phyloP scores from a whole-genome alignment of 768 basidiomycete species.

The Mycena alexandri region DNA sequence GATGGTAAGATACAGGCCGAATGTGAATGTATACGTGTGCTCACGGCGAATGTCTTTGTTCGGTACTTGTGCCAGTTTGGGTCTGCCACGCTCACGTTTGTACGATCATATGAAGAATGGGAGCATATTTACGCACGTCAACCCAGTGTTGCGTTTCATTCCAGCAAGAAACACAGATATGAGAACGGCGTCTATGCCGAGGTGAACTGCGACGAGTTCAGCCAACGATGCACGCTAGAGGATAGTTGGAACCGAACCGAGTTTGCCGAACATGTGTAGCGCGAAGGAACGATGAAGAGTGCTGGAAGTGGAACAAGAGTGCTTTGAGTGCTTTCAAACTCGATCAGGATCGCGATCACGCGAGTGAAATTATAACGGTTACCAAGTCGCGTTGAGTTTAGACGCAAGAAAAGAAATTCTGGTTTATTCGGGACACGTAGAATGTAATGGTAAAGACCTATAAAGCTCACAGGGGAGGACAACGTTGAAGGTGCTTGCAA shows the following conservation, averaged over 20 bases:
- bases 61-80: constrained; percentile 79
- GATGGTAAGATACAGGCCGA: not conserved
- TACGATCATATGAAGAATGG: not conserved
- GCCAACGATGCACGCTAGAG: not conserved
- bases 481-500: too few species aligned
- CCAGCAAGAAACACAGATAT: constrained; percentile 85
- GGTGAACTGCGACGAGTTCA: constrained; percentile 58
- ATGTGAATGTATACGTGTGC: constrained; percentile 46
- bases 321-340: constrained; percentile 25
- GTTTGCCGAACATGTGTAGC: constrained; percentile 69
- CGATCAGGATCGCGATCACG: constrained; percentile 24
- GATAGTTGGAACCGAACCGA: constrained; percentile 51
- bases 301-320: not conserved
- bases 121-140: constrained; percentile 71
- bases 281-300: constrained; percentile 4
- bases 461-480: too few species aligned
- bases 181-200: constrained; percentile 83
- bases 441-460: too few species aligned
- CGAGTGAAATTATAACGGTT: not conserved
- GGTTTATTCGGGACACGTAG: too few species aligned
- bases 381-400: not conserved
- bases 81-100: constrained; percentile 56
- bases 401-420: not conserved
- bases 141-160: constrained; percentile 67
- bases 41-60: constrained; percentile 92